A percentile compares a stretch with the other conserved stretches of the same genome.
phyloP scores from a whole-genome alignment of 371 early-diverging fungal genomes.

The Saksenaea oblongispora region DNA sequence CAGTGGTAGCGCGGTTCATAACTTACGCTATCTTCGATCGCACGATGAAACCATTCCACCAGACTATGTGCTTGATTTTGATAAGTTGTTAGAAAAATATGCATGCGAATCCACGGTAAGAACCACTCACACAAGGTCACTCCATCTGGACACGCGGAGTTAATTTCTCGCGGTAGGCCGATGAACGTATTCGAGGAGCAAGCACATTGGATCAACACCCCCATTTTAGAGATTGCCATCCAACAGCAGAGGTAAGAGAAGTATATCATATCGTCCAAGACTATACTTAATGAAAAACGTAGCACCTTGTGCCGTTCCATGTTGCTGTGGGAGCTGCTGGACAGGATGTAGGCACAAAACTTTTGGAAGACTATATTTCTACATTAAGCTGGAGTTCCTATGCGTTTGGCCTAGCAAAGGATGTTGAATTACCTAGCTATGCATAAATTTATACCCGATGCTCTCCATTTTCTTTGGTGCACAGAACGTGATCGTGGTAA shows the following conservation, averaged over 20 bases:
- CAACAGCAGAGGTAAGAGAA: slow-evolving; percentile 37
- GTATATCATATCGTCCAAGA: not conserved
- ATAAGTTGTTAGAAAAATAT: slow-evolving; percentile 22
- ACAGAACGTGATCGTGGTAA: too few relatives aligned
- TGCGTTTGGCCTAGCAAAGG: slow-evolving; percentile 29
- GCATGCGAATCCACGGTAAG: slow-evolving; percentile 14
- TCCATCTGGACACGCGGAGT: not conserved
- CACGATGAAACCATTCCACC: slow-evolving; percentile 25
- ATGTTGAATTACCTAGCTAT: slow-evolving; percentile 11
- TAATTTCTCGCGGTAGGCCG: slow-evolving; percentile 5
- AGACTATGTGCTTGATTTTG: slow-evolving; percentile 28
- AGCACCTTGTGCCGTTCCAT: slow-evolving; percentile 39
- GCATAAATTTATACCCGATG: not conserved
- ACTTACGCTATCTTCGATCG: slow-evolving; percentile 44
- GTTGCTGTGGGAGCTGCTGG: slow-evolving; percentile 38
- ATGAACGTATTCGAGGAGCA: slow-evolving; percentile 24
- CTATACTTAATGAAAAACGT: not conserved
- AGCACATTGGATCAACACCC: slow-evolving; percentile 23
- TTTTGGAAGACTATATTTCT: slow-evolving; percentile 23
- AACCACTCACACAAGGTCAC: too few relatives aligned
- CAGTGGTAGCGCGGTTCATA: slow-evolving; percentile 66
- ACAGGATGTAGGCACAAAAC: slow-evolving; percentile 22
- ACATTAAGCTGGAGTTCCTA: slow-evolving; percentile 30
- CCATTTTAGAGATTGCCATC: slow-evolving; percentile 32
- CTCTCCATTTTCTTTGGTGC: too few relatives aligned